Base-by-base conservation (phyloP, 2,329 filamentous ascomycete genomes). In the Fusarium sulawesiense region DNA sequence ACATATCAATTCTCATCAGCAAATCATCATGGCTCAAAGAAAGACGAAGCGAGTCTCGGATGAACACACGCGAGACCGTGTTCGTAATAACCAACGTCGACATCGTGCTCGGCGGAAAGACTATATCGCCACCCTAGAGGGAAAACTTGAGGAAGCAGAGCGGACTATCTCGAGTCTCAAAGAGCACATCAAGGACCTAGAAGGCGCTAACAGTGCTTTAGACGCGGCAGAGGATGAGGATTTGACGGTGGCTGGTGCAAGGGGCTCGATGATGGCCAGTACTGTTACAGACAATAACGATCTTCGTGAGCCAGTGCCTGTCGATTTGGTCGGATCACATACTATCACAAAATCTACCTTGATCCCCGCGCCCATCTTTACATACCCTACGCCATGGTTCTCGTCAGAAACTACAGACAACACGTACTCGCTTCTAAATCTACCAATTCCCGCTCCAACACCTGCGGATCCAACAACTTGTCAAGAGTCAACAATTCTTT, bases 401-500 rank as follows among this genome's bases (percentile, higher is more conserved):
- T n/a, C 0, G 18, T 37, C 18, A 37, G 18, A 7, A 37, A n/a
- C 9, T 4, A 37, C 34, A 3, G 0, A 16, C 2, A 6, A 37
- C 9, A 10, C 3, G 11, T 37, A 10, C 16, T 14, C 21, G 4
- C 6, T 14, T 6, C 29, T 8, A 42, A 23, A 6, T 6, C 7
- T n/a, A 20, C 11, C 12, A 16, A 8, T 9, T 8, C 14, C 32
- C 9, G 7, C 14, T 34, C 14, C 14, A 34, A 25, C 25, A 9
- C 21, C 21, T 21, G 4, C 21, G n/a, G 12, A 30, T 2, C 12
- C 29, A 30, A 30, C 18, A 37, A 37, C 18, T 21, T 40, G 37
- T 7, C 57, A 60, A 12, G 76, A 78, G 49, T 76, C 75, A 4
- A 80, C 78, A 5, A 78, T 76, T 0, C 71, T 72, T 7, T 80